phyloP scores from a whole-genome alignment of 306 rosid species.

The Oxytropis ochrocephala region DNA sequence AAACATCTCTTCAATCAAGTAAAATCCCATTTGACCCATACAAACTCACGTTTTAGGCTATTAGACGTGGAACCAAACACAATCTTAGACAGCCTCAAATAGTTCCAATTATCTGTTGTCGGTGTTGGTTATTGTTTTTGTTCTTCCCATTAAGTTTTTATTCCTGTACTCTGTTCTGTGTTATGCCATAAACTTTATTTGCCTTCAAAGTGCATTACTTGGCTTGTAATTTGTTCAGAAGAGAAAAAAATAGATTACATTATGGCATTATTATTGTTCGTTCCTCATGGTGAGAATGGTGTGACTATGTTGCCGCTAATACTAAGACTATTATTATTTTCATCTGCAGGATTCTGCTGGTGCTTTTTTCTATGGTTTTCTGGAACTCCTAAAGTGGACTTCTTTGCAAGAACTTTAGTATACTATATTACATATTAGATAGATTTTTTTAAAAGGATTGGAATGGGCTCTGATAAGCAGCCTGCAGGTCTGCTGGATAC shows the following conservation, averaged over 20 bases:
- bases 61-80: neutral
- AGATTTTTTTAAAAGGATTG: neutral
- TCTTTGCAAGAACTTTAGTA: conserved; percentile 19
- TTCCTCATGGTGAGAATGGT: conserved; percentile 1
- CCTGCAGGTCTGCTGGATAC: conserved; percentile 65
- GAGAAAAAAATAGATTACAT: neutral
- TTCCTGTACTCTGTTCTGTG: neutral
- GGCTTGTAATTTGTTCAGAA: neutral
- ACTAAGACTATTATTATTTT: neutral
- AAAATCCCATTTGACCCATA: too few species aligned
- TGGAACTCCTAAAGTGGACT: conserved; percentile 19
- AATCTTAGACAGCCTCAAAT: neutral
- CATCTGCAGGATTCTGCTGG: conserved; percentile 32
- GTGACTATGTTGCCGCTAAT: neutral
- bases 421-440: conserved; percentile 1
- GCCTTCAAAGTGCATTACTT: neutral
- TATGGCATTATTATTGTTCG: neutral
- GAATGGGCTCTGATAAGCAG: conserved; percentile 50
- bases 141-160: neutral
- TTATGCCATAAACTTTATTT: neutral
- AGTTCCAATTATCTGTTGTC: neutral
- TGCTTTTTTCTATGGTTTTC: conserved; percentile 25
- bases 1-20: too few species aligned
- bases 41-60: too few species aligned
- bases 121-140: neutral